Evolutionary conservation across 2,329 filamentous ascomycete genomes (phyloP), one percentile per base, ranked within the genome.

Genomic region (Penicillium oxalicum): DNA sequence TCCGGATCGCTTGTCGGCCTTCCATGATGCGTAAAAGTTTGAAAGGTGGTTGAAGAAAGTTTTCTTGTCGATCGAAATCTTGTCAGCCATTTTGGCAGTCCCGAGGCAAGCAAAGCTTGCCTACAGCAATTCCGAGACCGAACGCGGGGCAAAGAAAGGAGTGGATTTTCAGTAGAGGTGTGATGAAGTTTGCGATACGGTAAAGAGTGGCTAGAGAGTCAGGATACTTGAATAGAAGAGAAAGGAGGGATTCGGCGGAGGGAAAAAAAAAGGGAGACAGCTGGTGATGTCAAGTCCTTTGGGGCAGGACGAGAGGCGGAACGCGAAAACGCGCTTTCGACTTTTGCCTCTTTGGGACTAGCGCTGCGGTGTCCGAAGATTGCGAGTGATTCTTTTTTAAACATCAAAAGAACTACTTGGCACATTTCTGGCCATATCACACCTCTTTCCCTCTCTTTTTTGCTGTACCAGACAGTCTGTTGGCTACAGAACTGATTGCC

Each of bases 31-130:
- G 68, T 91, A 81, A 64, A 98, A 86, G 66, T 86, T 85, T 59
- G 85, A 85, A 59, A 97, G 80, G 67, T 93, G 91, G 76, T 93
- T 91, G 72, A 95, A 91, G 77, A 98, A 98, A 69, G 84, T 78
- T 71, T 86, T 85, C 76, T 86, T 88, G 77, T 97, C 91, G 77
- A 98, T 96, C 75, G 88, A 88, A 75, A 98, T 95, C 73, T 94
- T 88, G 65, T 84, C 82, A 60, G 78, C 79, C 82, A 85, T 85
- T 43, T 40, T 62, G 56, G 45, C 28, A 44, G 47, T 41, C 37
- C 18, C 51, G 45, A 41, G 44, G 45, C 46, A 52, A 53, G 51
- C 45, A 50, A 48, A 45, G 44, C 53, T 46, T 55, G 52, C 54
- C 40, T 25, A 32, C 40, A 47, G 44, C 50, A 53, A 49, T 48